Evolutionary conservation across 106 monocot species (phyloP).

Genomic region (Ottelia alismoides): DNA sequence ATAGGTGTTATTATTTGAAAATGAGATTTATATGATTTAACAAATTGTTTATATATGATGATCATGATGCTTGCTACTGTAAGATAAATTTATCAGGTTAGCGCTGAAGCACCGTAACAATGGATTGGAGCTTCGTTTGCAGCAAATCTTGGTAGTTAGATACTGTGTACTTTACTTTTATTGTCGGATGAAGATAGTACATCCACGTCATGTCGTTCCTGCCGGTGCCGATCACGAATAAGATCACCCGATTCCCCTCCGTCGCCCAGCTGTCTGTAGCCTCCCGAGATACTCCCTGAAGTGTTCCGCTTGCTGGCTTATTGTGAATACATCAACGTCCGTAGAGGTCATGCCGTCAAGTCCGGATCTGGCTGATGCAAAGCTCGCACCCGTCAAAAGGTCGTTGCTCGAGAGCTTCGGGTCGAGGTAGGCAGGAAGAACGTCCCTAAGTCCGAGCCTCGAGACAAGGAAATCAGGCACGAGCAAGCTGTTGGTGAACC

Average conservation of each 20-base stretch:
- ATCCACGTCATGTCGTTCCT: not conserved
- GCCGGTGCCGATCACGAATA: conserved; percentile 1
- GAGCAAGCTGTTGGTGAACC: conserved; percentile 37
- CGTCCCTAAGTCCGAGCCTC: not conserved
- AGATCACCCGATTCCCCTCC: not conserved
- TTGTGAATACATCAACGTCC: not conserved
- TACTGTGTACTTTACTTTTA: not conserved
- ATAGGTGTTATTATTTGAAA: no score
- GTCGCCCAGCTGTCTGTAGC: not conserved
- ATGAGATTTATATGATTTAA: no score
- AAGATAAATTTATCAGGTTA: no score
- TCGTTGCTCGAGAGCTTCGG: not conserved
- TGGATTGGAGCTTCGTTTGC: not conserved
- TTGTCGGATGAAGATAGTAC: not conserved
- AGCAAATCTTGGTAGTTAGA: conserved; percentile 2
- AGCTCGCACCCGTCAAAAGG: conserved; percentile 1
- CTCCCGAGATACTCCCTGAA: not conserved
- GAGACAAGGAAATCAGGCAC: conserved; percentile 23
- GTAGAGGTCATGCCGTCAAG: conserved; percentile 3
- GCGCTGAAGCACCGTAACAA: not conserved
- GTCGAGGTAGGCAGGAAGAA: not conserved
- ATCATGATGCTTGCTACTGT: no score
- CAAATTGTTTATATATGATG: no score
- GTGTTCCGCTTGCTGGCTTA: not conserved
- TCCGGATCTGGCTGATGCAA: conserved; percentile 12